phyloP scores from a whole-genome alignment of 495 filamentous ascomycete species.

The Hypoxylon trugodes region DNA sequence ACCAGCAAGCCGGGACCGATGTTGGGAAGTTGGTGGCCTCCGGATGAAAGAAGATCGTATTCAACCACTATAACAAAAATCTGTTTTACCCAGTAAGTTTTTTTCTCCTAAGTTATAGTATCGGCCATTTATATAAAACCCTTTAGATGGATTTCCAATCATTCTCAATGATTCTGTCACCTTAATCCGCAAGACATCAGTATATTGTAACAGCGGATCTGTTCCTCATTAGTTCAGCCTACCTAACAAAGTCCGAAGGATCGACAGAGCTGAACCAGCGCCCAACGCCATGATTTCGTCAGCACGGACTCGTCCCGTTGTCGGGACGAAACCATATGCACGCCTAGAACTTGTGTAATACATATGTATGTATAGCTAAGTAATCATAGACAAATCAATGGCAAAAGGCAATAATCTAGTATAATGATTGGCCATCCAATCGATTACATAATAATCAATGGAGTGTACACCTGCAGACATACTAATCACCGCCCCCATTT shows the following conservation, averaged over 20 bases:
- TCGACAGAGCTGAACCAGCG: constrained; percentile 32
- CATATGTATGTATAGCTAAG: too few relatives aligned
- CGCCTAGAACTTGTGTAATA: too few relatives aligned
- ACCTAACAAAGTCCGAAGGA: constrained; percentile 10
- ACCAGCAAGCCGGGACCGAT: constrained; percentile 26
- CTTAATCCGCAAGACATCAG: background rate
- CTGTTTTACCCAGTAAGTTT: background rate
- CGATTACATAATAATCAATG: too few relatives aligned
- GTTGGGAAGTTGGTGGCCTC: constrained; percentile 18
- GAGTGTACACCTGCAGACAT: too few relatives aligned
- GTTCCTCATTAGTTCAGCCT: constrained; percentile 19
- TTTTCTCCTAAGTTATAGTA: constrained; percentile 7
- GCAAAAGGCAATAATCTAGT: constrained; percentile 17
- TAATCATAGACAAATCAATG: background rate
- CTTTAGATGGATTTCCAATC: too few relatives aligned
- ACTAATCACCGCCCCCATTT: too few relatives aligned
- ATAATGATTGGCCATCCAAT: too few relatives aligned
- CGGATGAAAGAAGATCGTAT: background rate
- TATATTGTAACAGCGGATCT: background rate
- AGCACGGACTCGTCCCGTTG: constrained; percentile 9
- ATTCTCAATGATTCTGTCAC: background rate
- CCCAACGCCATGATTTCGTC: constrained; percentile 12
- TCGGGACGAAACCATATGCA: constrained; percentile 1
- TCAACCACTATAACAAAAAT: constrained; percentile 6
- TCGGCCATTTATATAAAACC: background rate